Evolutionary conservation across 75 land plant species (phyloP).

Genomic region (Pseudotsuga menziesii): DNA sequence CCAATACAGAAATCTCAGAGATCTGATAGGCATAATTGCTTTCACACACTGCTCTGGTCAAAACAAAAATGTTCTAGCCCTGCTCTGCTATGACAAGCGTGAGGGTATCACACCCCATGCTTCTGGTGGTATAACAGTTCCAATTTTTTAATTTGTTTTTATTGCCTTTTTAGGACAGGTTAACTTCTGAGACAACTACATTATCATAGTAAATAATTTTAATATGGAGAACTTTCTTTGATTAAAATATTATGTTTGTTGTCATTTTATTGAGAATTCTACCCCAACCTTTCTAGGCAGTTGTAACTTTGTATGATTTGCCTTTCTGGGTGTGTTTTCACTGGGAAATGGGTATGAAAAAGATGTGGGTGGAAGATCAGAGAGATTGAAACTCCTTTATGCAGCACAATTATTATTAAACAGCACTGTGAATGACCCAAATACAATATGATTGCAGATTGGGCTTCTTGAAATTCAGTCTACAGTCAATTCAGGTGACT

Average conservation of each 20-base stretch:
- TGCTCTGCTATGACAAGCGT: too few species aligned
- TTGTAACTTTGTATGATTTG: background rate
- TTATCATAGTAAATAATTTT: background rate
- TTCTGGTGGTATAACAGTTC: background rate
- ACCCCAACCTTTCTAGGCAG: background rate
- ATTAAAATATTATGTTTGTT: background rate
- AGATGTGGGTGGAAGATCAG: background rate
- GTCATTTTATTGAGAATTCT: background rate
- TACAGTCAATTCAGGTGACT: slow-evolving; percentile 30
- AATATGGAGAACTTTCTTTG: background rate
- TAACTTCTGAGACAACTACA: background rate
- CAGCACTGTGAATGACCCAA: background rate
- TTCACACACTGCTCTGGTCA: too few species aligned
- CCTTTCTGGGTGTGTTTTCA: background rate
- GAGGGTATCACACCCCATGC: too few species aligned
- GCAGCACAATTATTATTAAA: background rate
- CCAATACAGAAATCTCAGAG: too few species aligned
- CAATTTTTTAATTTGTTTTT: slow-evolving; percentile 7
- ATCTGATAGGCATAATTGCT: too few species aligned
- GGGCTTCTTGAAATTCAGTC: slow-evolving; percentile 45
- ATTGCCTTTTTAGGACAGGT: background rate
- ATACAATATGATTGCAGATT: slow-evolving; percentile 21
- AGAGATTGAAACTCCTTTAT: background rate
- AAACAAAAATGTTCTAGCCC: too few species aligned
- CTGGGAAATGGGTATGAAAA: slow-evolving; percentile 1